These are phyloP conservation scores for Castanea sativa DNA, from an alignment of 306 rosid genomes.

Conservation along the genomic window DNA sequence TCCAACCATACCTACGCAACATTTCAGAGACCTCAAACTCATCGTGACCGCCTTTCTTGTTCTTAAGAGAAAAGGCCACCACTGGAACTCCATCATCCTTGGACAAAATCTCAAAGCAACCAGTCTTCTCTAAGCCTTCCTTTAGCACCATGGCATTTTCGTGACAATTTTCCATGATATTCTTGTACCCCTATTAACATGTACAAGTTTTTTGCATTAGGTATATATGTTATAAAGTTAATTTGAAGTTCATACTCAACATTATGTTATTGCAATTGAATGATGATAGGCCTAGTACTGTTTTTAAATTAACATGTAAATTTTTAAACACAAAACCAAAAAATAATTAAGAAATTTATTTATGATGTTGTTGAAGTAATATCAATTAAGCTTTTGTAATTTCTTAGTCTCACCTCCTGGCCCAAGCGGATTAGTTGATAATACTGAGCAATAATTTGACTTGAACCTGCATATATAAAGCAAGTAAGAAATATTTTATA, in stretches of 20 bases:
- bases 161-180: conserved; percentile 37
- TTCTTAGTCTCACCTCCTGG: conserved; percentile 15
- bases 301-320: no score
- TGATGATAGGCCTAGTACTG: no score
- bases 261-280: no score
- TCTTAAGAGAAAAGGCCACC: conserved; percentile 39
- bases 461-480: conserved; percentile 21
- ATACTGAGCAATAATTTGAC: conserved; percentile 39
- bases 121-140: conserved; percentile 25
- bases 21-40: conserved; percentile 32
- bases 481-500: background rate
- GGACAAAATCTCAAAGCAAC: conserved; percentile 26
- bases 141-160: conserved; percentile 29
- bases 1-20: conserved; percentile 29
- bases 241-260: no score
- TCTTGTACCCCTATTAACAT: conserved; percentile 22
- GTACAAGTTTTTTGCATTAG: no score
- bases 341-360: no score
- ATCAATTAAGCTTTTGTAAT: background rate
- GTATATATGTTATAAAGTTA: no score
- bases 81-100: conserved; percentile 34
- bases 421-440: conserved; percentile 34
- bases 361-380: no score
- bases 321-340: no score
- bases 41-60: conserved; percentile 8